Evolutionary conservation across 805 yeast genomes (phyloP), one percentile per base, ranked within the genome.

Genomic region (Candida ponderosae): DNA sequence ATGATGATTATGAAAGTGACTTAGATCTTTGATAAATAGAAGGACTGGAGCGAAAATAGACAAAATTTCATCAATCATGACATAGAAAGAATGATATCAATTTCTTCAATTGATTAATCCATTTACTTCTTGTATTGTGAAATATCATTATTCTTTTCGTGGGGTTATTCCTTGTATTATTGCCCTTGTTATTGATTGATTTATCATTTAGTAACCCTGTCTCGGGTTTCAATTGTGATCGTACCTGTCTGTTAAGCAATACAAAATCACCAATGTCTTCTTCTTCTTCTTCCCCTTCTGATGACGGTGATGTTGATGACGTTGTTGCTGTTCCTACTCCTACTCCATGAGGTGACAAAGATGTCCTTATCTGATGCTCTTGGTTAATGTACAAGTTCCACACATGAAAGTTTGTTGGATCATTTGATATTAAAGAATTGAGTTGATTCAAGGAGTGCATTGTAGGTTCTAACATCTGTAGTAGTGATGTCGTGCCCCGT

Each of bases 1-100:
- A 34, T 6, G 49, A 47, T n/a, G 57, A 51, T 18, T 60, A 59
- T 14, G 71, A 66, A 29, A 65, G 62, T 42, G 70, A 66, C 37
- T 43, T 59, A 20, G 67, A 65, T 45, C 29, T 60, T 11, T 57
- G 8, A 11, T 4, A 18, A 21, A 11, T 15, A 24, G 8, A 35
- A 24, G 16, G 17, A 23, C 19, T 14, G 35, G n/a, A n/a, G n/a
- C n/a, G n/a, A n/a, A n/a, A n/a, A n/a, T n/a, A n/a, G n/a, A n/a
- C n/a, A n/a, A n/a, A n/a, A n/a, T n/a, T n/a, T n/a, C n/a, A n/a
- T n/a, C n/a, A n/a, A n/a, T n/a, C 14, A n/a, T 27, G 16, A 27
- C 16, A 15, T 4, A 15, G 10, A 27, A 27, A 9, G 8, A 9
- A 27, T 15, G 10, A 7, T 27, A 27, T 27, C 4, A 27, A 27